Evolutionary conservation across 768 basidiomycete genomes (phyloP).

Genomic region (Solioccasus polychromus): DNA sequence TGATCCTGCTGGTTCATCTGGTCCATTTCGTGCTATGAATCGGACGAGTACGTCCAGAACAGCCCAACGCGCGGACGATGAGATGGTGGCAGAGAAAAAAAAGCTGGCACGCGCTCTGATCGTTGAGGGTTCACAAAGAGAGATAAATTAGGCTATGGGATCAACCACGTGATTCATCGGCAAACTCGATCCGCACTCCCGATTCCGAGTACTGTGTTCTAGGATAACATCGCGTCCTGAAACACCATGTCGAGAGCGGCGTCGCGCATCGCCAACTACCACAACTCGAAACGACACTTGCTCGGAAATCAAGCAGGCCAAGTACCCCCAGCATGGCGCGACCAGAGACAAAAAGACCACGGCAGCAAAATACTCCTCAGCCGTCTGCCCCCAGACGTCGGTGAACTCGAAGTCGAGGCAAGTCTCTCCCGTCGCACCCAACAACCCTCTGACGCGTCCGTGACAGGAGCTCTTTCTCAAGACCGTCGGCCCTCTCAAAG

Average conservation of each 20-base stretch:
- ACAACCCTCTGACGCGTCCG: slow-evolving; percentile 7
- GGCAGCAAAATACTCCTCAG: slow-evolving; percentile 72
- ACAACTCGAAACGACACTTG: slow-evolving; percentile 52
- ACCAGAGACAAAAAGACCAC: slow-evolving; percentile 34
- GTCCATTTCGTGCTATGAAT: slow-evolving; percentile 25
- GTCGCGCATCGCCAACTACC: slow-evolving; percentile 44
- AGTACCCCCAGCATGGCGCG: slow-evolving; percentile 62
- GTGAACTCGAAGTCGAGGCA: slow-evolving; percentile 67
- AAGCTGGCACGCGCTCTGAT: slow-evolving; percentile 8
- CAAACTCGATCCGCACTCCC: too few species aligned
- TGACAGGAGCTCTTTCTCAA: slow-evolving; percentile 71
- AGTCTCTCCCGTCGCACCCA: slow-evolving; percentile 10
- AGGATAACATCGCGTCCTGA: too few species aligned
- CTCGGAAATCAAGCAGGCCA: slow-evolving; percentile 56
- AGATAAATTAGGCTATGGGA: neutral
- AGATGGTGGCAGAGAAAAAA: slow-evolving; percentile 6
- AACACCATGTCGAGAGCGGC: slow-evolving; percentile 16
- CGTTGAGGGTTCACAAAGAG: neutral
- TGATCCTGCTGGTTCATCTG: slow-evolving; percentile 26
- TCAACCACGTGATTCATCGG: slow-evolving; percentile 12
- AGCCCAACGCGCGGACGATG: too few species aligned
- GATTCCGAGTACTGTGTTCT: too few species aligned
- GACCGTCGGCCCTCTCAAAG: slow-evolving; percentile 72
- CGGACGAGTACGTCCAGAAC: too few species aligned
- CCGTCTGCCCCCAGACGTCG: slow-evolving; percentile 64